Conservation (phyloP, 2,329 filamentous ascomycete species). For the Talaromyces sp. region DNA sequence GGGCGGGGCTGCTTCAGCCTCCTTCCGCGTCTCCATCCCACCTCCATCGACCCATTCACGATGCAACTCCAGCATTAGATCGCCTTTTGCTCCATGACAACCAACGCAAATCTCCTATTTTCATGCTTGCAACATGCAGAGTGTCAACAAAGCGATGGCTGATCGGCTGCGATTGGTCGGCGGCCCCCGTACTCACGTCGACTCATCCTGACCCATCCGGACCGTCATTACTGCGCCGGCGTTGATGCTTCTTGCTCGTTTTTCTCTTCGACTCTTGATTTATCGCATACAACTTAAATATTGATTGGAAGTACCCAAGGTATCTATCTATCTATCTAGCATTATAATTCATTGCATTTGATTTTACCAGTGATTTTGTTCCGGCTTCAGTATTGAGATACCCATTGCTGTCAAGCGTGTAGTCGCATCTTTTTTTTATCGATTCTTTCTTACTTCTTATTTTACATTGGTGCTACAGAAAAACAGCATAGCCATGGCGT, state of each 20-base stretch:
- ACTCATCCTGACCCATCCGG: conserved; percentile 8
- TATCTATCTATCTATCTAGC: neutral
- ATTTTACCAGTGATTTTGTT: neutral
- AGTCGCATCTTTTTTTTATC: neutral
- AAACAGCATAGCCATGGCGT: neutral
- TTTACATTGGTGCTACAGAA: neutral
- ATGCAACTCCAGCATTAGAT: no score
- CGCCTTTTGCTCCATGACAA: no score
- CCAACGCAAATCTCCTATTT: neutral
- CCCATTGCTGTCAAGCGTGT: neutral
- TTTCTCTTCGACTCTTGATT: no score
- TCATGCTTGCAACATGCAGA: neutral
- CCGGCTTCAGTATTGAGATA: neutral
- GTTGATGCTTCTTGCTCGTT: neutral
- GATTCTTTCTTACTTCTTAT: neutral
- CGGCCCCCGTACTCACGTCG: conserved; percentile 2
- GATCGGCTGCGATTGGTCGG: neutral
- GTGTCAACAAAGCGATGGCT: neutral
- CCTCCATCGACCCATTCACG: neutral
- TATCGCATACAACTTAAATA: neutral
- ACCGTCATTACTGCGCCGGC: neutral
- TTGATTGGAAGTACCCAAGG: conserved; percentile 4
- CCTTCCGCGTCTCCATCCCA: neutral
- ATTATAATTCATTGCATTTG: neutral
- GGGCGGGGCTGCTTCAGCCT: neutral